Evolutionary conservation across 2,329 filamentous ascomycete species (phyloP).

Genomic region (Didymella sp.): DNA sequence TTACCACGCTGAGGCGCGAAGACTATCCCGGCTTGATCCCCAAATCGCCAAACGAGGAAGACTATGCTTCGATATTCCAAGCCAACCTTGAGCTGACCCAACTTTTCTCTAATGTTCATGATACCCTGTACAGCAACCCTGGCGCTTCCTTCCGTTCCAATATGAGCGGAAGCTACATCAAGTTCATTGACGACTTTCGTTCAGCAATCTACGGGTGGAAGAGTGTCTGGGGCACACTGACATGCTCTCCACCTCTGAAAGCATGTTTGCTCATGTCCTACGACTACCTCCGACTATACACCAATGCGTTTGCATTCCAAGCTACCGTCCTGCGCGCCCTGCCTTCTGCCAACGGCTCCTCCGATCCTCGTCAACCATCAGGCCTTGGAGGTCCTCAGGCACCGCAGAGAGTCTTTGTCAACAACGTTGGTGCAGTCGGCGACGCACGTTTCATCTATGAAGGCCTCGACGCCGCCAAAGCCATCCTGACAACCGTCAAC

Average conservation of each 20-base stretch:
- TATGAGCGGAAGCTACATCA: constrained; percentile 74
- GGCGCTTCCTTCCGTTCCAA: constrained; percentile 73
- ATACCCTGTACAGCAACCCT: constrained; percentile 75
- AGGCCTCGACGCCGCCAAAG: constrained; percentile 58
- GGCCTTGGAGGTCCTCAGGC: constrained; percentile 7
- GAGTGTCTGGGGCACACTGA: constrained; percentile 70
- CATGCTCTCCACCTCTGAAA: constrained; percentile 71
- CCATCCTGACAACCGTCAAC: constrained; percentile 58
- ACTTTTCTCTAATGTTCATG: constrained; percentile 75
- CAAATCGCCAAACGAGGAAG: constrained; percentile 65
- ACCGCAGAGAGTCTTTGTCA: constrained; percentile 56
- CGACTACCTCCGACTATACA: constrained; percentile 75
- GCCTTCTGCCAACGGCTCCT: constrained; percentile 35
- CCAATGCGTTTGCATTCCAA: constrained; percentile 78
- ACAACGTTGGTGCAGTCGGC: constrained; percentile 58
- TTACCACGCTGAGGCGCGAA: constrained; percentile 68
- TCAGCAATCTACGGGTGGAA: constrained; percentile 74
- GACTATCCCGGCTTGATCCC: constrained; percentile 73
- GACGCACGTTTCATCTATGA: constrained; percentile 60
- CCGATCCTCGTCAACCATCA: constrained; percentile 5
- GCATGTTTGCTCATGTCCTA: constrained; percentile 73
- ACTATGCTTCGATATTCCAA: constrained; percentile 73
- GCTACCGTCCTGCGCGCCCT: constrained; percentile 64
- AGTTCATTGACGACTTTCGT: constrained; percentile 77
- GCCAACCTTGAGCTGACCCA: constrained; percentile 75